Conservation (phyloP, 495 filamentous ascomycete genomes). For the Parathielavia hyrcaniae region DNA sequence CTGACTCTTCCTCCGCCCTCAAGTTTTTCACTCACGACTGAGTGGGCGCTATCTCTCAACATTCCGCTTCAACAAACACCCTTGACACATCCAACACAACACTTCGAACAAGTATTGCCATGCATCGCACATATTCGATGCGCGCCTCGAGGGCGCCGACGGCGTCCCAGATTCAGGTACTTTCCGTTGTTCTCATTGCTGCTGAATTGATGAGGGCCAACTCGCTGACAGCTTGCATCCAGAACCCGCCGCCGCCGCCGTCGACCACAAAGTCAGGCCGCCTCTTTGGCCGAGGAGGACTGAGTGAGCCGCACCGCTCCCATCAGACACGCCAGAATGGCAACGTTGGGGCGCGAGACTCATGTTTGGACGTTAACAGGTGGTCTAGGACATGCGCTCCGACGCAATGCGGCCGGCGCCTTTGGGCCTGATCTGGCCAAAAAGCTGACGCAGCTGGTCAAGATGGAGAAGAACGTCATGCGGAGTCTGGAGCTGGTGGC, state of each 20-base stretch:
- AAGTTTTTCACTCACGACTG: not conserved
- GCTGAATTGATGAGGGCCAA: not conserved
- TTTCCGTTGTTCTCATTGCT: not conserved
- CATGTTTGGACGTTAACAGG: constrained; percentile 20
- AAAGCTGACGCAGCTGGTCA: constrained; percentile 95
- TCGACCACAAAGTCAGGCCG: constrained; percentile 85
- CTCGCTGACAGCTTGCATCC: constrained; percentile 33
- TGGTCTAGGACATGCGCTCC: constrained; percentile 79
- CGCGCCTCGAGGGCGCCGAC: constrained; percentile 92
- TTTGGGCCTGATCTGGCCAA: constrained; percentile 95
- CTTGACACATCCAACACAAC: not conserved
- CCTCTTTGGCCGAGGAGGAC: constrained; percentile 75
- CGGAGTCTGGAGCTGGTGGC: constrained; percentile 93
- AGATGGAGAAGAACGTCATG: constrained; percentile 99
- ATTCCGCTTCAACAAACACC: not conserved
- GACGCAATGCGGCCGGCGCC: constrained; percentile 81
- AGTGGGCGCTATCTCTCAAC: not conserved
- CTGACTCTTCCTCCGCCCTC: not conserved
- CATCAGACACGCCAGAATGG: not conserved
- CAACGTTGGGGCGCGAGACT: constrained; percentile 1
- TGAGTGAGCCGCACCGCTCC: constrained; percentile 53
- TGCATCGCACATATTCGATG: constrained; percentile 99
- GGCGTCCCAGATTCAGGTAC: constrained; percentile 47
- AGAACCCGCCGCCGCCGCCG: constrained; percentile 88
- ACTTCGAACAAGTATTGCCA: constrained; percentile 29